Base-by-base conservation (phyloP, 306 rosid species). In the Astragalus membranaceus region DNA sequence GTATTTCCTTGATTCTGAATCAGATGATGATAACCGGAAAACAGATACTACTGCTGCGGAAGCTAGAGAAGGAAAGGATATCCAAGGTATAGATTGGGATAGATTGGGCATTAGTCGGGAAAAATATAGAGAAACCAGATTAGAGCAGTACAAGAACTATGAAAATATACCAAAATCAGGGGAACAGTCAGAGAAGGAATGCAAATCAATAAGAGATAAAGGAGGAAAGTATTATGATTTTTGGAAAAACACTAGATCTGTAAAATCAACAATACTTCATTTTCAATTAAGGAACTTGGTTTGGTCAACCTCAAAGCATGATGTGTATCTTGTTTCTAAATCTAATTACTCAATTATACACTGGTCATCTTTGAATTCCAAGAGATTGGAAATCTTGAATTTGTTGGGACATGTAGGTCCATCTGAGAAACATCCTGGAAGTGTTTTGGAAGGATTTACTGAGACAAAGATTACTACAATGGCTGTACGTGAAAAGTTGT, bases 221-320 rank as follows among this genome's bases (percentile, higher is more conserved):
- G n/a, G n/a, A n/a, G n/a, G n/a, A n/a, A n/a, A n/a, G n/a, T n/a
- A n/a, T n/a, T n/a, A n/a, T n/a, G n/a, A n/a, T n/a, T n/a, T n/a
- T n/a, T n/a, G n/a, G n/a, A n/a, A n/a, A n/a, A 90, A 85, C 67
- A 79, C 94, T 43, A 72, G 94, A 82, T 88, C 96, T 68, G 80
- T 35, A 3, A 35, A 35, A 35, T 35, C 39, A 35, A 35, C 39
- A 35, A 35, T 35, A 35, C 39, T 35, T 26, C 61, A 29, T 60
- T 49, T 79, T 75, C 86, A 89, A 92, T 79, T 89, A 83, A 86
- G 96, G 83, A 89, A 89, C 81, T 85, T 89, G 85, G 86, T 89
- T 64, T 89, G 96, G 93, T 79, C 96, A 73, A 85, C 93, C 16
- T 85, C 96, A 73, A 89, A 89, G 64, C 96, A 89, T 80, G 91